These are phyloP conservation scores for Moesziomyces antarcticus DNA, from an alignment of 1,284 basidiomycete species.

Conservation along the genomic window DNA sequence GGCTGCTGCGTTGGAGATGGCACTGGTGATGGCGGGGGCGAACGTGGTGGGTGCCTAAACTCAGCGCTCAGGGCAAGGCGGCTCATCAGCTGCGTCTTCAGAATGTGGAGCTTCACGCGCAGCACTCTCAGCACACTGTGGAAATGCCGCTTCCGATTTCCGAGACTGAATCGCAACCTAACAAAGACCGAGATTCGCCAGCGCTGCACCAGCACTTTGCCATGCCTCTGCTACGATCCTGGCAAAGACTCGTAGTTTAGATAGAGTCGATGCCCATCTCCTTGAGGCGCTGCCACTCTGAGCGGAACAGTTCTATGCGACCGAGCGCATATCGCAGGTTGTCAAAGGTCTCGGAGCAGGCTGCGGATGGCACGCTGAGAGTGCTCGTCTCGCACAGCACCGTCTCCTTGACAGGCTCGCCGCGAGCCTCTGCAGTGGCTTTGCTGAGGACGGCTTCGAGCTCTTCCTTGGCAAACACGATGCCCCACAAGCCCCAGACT, in stretches of 20 bases:
- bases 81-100: too few species aligned
- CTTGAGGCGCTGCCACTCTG: constrained; percentile 45
- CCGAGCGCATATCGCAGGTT: constrained; percentile 63
- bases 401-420: constrained; percentile 20
- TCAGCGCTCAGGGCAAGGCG: neutral
- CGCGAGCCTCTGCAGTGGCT: constrained; percentile 33
- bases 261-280: constrained; percentile 32
- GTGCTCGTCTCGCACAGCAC: constrained; percentile 22
- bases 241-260: neutral
- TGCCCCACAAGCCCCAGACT: constrained; percentile 65
- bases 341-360: constrained; percentile 57
- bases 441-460: constrained; percentile 48
- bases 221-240: too few species aligned
- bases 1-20: too few species aligned
- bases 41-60: neutral
- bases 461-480: constrained; percentile 61
- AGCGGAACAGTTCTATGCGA: constrained; percentile 61
- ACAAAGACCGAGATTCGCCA: too few species aligned
- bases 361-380: constrained; percentile 13
- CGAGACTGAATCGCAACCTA: neutral
- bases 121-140: neutral
- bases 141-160: neutral
- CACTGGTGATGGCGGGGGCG: neutral
- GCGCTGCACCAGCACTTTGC: too few species aligned
- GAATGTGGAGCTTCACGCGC: neutral